phyloP scores from a whole-genome alignment of 148 eudicot species.

The Rhododendron kiyosumense region DNA sequence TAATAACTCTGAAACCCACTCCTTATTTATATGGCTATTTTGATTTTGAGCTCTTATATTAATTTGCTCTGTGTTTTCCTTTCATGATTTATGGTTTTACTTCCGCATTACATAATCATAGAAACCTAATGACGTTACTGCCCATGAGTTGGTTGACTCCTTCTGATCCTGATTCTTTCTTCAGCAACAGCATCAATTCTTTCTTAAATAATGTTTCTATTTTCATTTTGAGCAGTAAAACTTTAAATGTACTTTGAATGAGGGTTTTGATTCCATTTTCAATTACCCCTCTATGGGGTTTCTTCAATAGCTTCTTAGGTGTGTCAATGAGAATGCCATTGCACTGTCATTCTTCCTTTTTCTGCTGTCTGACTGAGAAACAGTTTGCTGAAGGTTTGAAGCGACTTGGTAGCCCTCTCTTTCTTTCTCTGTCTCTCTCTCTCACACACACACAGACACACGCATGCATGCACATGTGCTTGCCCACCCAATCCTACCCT shows the following conservation, averaged over 20 bases:
- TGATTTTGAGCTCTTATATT: not conserved
- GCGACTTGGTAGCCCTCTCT: not conserved
- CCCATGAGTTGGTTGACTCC: not conserved
- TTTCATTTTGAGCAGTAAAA: not conserved
- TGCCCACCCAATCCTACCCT: not conserved
- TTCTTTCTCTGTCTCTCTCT: not conserved
- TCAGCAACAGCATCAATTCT: not conserved
- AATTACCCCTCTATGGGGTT: not conserved
- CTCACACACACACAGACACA: not conserved
- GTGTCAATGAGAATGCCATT: not conserved
- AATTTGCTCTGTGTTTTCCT: too few species aligned
- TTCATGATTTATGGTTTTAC: not conserved
- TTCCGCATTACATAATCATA: not conserved
- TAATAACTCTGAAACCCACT: slow-evolving; percentile 22
- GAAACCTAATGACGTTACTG: not conserved
- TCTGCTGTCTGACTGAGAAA: not conserved
- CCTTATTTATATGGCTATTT: not conserved
- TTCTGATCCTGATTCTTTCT: not conserved
- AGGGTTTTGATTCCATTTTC: not conserved
- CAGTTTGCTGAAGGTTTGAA: not conserved
- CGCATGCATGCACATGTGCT: not conserved
- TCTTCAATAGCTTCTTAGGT: not conserved
- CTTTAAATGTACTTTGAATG: not conserved
- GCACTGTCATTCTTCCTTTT: not conserved
- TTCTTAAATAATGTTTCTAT: not conserved